Percentiles rank a stretch among this genome's conserved stretches.
These are phyloP conservation scores for Rhizopogon roseolus DNA, from an alignment of 768 basidiomycete species.

Conservation along the genomic window DNA sequence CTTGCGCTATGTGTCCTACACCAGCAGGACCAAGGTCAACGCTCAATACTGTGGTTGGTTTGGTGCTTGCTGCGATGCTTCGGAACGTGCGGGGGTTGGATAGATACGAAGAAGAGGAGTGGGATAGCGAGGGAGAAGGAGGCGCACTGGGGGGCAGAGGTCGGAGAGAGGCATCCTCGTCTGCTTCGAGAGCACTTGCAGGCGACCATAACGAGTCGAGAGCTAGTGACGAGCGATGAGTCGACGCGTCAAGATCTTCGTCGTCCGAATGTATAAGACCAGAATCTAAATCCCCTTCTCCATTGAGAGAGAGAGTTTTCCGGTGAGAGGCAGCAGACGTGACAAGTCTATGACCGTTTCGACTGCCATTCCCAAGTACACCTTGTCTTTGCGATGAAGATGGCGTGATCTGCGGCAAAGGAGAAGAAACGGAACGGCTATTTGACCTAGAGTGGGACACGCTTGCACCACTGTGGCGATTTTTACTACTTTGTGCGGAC, in stretches of 20 bases:
- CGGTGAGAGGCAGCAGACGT: constrained; percentile 31
- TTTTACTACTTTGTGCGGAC: constrained; percentile 11
- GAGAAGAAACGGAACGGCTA: constrained; percentile 25
- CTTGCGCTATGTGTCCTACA: constrained; percentile 91
- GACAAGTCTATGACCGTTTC: constrained; percentile 8
- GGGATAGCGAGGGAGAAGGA: constrained; percentile 82
- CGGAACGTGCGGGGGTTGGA: constrained; percentile 79
- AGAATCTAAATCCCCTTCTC: constrained; percentile 42
- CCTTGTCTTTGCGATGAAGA: constrained; percentile 23
- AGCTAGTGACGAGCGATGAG: constrained; percentile 53
- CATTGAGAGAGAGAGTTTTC: constrained; percentile 64
- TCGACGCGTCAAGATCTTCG: constrained; percentile 42
- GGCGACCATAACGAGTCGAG: constrained; percentile 81
- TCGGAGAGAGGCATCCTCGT: constrained; percentile 91
- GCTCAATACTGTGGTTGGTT: constrained; percentile 91
- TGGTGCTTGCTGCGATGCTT: constrained; percentile 84
- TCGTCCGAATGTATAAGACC: constrained; percentile 31
- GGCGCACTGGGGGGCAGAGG: constrained; percentile 87
- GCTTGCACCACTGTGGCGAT: constrained; percentile 7
- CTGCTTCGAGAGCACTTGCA: constrained; percentile 72
- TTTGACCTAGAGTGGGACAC: constrained; percentile 14
- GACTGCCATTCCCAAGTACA: constrained; percentile 9
- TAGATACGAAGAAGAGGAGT: constrained; percentile 78
- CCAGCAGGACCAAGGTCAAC: constrained; percentile 78
- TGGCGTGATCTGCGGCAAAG: constrained; percentile 16